Evolutionary conservation across 1,284 basidiomycete genomes (phyloP), one percentile per base, ranked within the genome.

Genomic region (Irpex sp.): DNA sequence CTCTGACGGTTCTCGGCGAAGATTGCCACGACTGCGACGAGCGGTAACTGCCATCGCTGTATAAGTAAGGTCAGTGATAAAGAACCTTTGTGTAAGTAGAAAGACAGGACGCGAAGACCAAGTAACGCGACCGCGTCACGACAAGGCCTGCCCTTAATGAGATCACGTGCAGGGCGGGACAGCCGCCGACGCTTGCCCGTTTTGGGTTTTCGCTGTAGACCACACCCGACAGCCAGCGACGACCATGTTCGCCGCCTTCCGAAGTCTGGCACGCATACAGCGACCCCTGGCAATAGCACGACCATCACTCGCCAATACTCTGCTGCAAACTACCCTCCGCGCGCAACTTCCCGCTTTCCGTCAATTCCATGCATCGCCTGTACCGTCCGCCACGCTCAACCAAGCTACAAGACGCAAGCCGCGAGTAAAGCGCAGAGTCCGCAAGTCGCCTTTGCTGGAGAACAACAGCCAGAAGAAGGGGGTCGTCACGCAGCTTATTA

Each of bases 401-500:
- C 93, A 95, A 75, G 85, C 90, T 4, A 91, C 90, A 77, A 81
- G 83, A 35, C 81, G 87, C 67, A 72, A 77, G 75, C 83, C 83
- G 69, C 81, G 82, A 68, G 79, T 80, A 61, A 84, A 84, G 61
- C 75, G 71, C 55, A 83, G 80, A 65, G 67, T 78, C 11, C 82
- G 88, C 19, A 88, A 85, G 71, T 87, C 93, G 4, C 95, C 95
- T 0, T 84, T 95, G 8, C 83, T 98, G 26, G 80, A 91, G 65
- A 80, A 76, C 36, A 90, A 85, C 72, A 92, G 90, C 9, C 95
- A 97, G 78, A 88, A 88, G 70, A 97, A 97, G 75, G 95, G 93
- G 43, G 94, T 98, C 63, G 92, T 93, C 73, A 86, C 89, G 35
- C 87, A 89, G 68, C 87, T 98, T 26, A 91, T 92, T 76, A 92